Conservation (phyloP, 345 rosid species). For the Lepidium africanum region DNA sequence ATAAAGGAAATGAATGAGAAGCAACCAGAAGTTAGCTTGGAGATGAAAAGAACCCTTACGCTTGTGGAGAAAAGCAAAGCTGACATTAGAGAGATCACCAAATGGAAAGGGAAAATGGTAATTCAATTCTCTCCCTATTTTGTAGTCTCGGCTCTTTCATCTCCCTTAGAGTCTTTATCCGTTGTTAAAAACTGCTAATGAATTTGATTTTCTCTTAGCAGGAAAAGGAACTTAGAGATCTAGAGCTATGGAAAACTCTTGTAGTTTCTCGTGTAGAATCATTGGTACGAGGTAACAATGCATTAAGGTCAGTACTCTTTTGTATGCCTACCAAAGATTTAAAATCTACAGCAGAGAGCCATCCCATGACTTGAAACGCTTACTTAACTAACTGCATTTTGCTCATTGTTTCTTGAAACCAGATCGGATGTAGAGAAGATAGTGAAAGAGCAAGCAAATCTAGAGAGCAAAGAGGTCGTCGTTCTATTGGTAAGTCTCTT, state of each 20-base stretch:
- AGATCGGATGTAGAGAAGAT: constrained; percentile 65
- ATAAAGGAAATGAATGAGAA: constrained; percentile 52
- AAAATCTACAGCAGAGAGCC: background rate
- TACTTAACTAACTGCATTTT: background rate
- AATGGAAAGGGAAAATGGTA: constrained; percentile 69
- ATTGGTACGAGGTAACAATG: constrained; percentile 50
- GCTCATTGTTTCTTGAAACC: constrained; percentile 5
- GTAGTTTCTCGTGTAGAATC: constrained; percentile 51
- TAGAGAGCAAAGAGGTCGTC: constrained; percentile 65
- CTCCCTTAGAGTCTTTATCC: background rate
- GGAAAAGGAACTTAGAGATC: constrained; percentile 48
- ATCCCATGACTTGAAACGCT: background rate
- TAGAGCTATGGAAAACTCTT: constrained; percentile 57
- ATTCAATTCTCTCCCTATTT: background rate
- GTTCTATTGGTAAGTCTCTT: constrained; percentile 56
- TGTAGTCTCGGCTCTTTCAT: background rate
- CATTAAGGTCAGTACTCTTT: constrained; percentile 54
- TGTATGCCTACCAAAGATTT: background rate
- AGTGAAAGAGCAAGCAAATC: constrained; percentile 41
- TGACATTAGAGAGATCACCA: constrained; percentile 46
- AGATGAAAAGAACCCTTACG: constrained; percentile 39
- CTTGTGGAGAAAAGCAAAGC: constrained; percentile 48
- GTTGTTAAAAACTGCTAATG: background rate
- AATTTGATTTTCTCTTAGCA: constrained; percentile 18
- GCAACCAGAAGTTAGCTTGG: constrained; percentile 57